phyloP scores from a whole-genome alignment of 75 land plant genomes.

The Azolla pinnata region DNA sequence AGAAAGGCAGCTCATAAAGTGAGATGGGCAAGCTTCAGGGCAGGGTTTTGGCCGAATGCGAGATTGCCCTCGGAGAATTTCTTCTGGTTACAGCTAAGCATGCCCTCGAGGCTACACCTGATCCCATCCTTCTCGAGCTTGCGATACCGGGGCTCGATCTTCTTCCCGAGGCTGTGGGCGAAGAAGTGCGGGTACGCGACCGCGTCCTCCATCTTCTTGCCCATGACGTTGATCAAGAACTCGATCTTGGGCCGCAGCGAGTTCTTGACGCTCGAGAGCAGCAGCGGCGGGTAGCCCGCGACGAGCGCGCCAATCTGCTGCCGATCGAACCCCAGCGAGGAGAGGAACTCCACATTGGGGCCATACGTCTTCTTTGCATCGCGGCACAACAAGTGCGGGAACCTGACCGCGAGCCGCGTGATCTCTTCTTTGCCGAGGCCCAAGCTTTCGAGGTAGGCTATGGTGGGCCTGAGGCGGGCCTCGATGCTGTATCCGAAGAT shows the following conservation, averaged over 20 bases:
- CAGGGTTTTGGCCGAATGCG: constrained; percentile 1
- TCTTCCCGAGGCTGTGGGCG: constrained; percentile 56
- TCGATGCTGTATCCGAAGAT: constrained; percentile 80
- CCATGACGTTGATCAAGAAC: constrained; percentile 64
- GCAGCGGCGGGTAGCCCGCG: constrained; percentile 64
- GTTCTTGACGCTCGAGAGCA: constrained; percentile 65
- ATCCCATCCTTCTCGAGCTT: constrained; percentile 39
- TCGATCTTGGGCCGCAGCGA: constrained; percentile 79
- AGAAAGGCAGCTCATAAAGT: too few species aligned
- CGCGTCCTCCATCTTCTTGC: constrained; percentile 50
- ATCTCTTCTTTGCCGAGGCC: constrained; percentile 45
- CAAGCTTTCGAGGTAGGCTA: constrained; percentile 45
- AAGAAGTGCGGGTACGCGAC: constrained; percentile 79
- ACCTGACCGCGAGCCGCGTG: constrained; percentile 39
- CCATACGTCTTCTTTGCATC: constrained; percentile 53
- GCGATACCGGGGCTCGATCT: constrained; percentile 51
- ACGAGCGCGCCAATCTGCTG: constrained; percentile 47
- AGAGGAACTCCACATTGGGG: constrained; percentile 43
- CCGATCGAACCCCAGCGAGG: constrained; percentile 34
- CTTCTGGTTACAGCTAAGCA: constrained; percentile 62
- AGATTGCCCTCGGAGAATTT: constrained; percentile 34
- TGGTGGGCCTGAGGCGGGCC: constrained; percentile 55
- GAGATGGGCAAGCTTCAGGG: background rate
- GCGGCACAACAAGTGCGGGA: constrained; percentile 68
- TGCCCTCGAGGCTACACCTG: constrained; percentile 51